A percentile compares a stretch with the other conserved stretches of the same genome.
These are phyloP conservation scores for Mucor sp. DNA, from an alignment of 371 early-diverging fungal species.

Conservation along the genomic window DNA sequence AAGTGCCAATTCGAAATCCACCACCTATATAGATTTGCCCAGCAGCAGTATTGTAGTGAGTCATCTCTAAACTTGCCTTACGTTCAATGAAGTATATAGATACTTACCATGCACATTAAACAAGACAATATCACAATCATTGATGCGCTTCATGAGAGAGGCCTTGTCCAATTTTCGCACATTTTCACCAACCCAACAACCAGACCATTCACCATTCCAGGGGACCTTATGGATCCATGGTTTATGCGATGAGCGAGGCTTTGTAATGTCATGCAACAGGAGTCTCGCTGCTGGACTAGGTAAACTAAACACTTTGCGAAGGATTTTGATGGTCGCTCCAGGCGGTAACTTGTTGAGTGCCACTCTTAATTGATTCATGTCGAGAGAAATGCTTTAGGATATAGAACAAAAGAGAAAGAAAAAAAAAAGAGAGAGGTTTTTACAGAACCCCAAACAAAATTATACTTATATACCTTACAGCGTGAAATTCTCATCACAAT, in stretches of 20 bases:
- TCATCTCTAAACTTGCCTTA: too few species aligned
- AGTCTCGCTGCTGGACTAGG: slow-evolving; percentile 44
- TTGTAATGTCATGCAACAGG: slow-evolving; percentile 41
- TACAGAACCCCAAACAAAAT: neutral
- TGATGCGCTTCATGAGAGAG: slow-evolving; percentile 25
- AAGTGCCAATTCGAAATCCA: slow-evolving; percentile 42
- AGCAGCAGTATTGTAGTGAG: too few species aligned
- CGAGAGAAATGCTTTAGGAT: neutral
- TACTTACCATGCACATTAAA: slow-evolving; percentile 45
- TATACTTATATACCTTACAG: neutral
- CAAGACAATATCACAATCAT: slow-evolving; percentile 38
- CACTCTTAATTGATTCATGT: slow-evolving; percentile 41
- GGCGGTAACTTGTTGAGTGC: slow-evolving; percentile 40
- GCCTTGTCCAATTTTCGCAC: slow-evolving; percentile 23
- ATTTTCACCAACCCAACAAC: slow-evolving; percentile 50
- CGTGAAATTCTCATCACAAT: neutral
- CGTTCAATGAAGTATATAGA: too few species aligned
- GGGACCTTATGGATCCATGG: slow-evolving; percentile 46
- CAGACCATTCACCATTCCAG: slow-evolving; percentile 40
- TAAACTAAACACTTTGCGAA: slow-evolving; percentile 40
- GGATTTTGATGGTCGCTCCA: slow-evolving; percentile 37
- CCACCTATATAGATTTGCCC: slow-evolving; percentile 40
- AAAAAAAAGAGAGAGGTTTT: neutral
- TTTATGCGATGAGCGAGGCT: slow-evolving; percentile 40
- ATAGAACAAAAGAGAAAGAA: neutral